These are phyloP conservation scores for Sphagnum magellanicum DNA, from an alignment of 228 moss, liverwort and hornwort genomes.

Conservation along the genomic window DNA sequence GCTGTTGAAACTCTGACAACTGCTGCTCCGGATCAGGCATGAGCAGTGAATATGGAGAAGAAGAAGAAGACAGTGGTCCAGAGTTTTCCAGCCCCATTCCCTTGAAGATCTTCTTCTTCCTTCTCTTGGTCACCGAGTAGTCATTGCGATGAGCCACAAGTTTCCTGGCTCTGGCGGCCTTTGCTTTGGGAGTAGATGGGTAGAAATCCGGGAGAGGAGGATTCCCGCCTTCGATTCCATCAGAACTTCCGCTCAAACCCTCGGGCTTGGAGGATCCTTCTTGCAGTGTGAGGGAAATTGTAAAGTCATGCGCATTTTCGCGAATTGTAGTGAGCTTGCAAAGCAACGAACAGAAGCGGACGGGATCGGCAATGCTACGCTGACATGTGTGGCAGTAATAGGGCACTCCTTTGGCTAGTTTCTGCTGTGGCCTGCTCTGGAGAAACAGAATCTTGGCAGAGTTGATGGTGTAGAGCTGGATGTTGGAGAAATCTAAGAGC, in stretches of 20 bases:
- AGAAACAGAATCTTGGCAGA: conserved; percentile 72
- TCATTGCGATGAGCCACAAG: conserved; percentile 7
- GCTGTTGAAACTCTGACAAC: conserved; percentile 22
- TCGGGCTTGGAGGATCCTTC: conserved; percentile 5
- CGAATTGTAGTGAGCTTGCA: conserved; percentile 51
- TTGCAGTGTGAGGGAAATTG: conserved; percentile 24
- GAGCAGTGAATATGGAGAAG: conserved; percentile 5
- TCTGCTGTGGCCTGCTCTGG: conserved; percentile 53
- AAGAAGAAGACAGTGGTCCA: conserved; percentile 6
- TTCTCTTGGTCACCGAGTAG: conserved; percentile 16
- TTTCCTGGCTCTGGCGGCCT: too few species aligned
- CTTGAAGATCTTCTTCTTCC: neutral
- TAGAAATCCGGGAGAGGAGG: conserved; percentile 11
- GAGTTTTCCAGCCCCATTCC: conserved; percentile 12
- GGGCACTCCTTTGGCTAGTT: conserved; percentile 45
- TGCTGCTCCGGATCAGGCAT: neutral
- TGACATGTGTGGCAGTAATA: conserved; percentile 57
- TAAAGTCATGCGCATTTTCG: conserved; percentile 26
- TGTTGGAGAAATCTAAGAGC: conserved; percentile 40
- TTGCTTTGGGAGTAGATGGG: conserved; percentile 33
- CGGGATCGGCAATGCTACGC: conserved; percentile 52
- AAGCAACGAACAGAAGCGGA: conserved; percentile 57
- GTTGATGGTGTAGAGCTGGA: conserved; percentile 67
- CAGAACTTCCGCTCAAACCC: too few species aligned
- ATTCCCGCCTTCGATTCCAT: conserved; percentile 5